A percentile compares a stretch with the other conserved stretches of the same genome.
Evolutionary conservation across 2,329 filamentous ascomycete genomes (phyloP).

Genomic region (Colletotrichum phormii): DNA sequence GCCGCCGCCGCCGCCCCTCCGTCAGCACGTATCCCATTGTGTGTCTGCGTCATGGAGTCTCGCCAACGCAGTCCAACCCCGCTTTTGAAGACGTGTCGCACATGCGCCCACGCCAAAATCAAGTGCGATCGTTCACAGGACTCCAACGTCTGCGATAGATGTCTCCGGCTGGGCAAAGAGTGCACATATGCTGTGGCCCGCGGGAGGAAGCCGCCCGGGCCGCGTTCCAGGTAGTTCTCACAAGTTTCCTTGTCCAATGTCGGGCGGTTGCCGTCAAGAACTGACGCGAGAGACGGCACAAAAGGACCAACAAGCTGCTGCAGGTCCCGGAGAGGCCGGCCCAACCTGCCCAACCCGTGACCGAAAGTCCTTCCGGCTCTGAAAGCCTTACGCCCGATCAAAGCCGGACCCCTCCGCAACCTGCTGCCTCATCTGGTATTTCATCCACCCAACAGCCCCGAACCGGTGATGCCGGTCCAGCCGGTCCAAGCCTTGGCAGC

Average conservation of each 20-base stretch:
- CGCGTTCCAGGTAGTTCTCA: conserved; percentile 30
- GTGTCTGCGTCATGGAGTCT: conserved; percentile 10
- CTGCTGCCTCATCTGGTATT: background rate
- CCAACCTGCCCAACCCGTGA: background rate
- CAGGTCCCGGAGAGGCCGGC: conserved; percentile 16
- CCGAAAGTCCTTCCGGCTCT: conserved; percentile 19
- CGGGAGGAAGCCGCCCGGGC: conserved; percentile 38
- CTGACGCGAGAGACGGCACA: background rate
- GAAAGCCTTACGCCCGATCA: conserved; percentile 15
- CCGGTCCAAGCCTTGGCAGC: background rate
- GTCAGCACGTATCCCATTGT: background rate
- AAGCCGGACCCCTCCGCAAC: background rate
- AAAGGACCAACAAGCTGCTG: conserved; percentile 21
- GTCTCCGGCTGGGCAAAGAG: conserved; percentile 46
- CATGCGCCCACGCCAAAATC: conserved; percentile 51
- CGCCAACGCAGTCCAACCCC: conserved; percentile 30
- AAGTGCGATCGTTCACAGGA: conserved; percentile 48
- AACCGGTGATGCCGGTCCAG: background rate
- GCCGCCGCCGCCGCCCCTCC: background rate
- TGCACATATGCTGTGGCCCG: conserved; percentile 47
- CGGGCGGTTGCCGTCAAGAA: background rate
- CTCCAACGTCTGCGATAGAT: conserved; percentile 47
- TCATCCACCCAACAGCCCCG: background rate
- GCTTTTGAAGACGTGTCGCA: conserved; percentile 47
- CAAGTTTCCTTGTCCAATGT: background rate